A percentile compares a stretch with the other conserved stretches of the same genome.
These are phyloP conservation scores for Fusarium stilboides DNA, from an alignment of 2,329 filamentous ascomycete genomes.

Conservation along the genomic window DNA sequence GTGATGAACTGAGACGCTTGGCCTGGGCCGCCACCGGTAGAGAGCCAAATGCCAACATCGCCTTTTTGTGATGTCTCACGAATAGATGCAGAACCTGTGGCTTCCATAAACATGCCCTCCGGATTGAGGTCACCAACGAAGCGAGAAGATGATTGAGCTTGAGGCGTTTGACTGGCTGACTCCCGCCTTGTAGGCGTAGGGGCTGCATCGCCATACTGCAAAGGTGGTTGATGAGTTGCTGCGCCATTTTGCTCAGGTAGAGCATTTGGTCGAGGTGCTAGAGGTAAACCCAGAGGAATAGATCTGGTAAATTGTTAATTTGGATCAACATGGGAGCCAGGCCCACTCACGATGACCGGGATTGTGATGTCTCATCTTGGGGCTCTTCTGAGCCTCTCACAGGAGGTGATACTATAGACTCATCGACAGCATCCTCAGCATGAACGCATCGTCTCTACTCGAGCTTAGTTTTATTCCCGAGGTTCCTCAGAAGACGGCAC, in stretches of 20 bases:
- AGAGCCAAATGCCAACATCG: conserved; percentile 71
- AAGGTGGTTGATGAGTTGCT: conserved; percentile 8
- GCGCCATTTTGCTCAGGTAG: conserved; percentile 26
- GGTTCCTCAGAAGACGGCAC: not conserved
- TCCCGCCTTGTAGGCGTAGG: conserved; percentile 25
- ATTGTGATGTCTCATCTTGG: conserved; percentile 47
- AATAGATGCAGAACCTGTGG: conserved; percentile 57
- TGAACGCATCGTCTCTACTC: conserved; percentile 63
- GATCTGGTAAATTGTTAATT: conserved; percentile 27
- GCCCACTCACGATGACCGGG: conserved; percentile 53
- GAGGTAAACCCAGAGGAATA: conserved; percentile 12
- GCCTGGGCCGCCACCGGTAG: conserved; percentile 46
- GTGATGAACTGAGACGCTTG: conserved; percentile 57
- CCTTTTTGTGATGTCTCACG: conserved; percentile 62
- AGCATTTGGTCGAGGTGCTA: conserved; percentile 14
- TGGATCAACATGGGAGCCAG: conserved; percentile 11
- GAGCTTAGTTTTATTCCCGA: conserved; percentile 1
- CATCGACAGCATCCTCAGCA: conserved; percentile 54
- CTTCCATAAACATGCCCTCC: conserved; percentile 72
- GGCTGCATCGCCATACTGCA: conserved; percentile 32
- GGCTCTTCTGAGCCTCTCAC: conserved; percentile 43
- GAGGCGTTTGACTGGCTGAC: conserved; percentile 42
- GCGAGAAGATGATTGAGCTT: conserved; percentile 56
- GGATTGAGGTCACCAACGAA: conserved; percentile 74
- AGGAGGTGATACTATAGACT: conserved; percentile 29